phyloP scores from a whole-genome alignment of 2,329 filamentous ascomycete genomes.

The Arachnopeziza araneosa region DNA sequence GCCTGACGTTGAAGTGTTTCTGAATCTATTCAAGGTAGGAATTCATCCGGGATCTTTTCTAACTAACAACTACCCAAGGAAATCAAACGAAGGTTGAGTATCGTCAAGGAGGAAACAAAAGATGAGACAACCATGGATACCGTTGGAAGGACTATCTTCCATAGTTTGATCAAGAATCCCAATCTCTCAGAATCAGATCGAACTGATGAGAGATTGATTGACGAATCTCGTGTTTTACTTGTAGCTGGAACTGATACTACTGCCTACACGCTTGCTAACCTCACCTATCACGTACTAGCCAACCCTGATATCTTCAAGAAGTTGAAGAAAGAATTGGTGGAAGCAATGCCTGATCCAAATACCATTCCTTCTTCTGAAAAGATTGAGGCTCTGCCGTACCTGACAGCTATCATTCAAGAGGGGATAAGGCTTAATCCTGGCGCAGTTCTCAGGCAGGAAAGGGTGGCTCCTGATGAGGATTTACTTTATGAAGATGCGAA shows the following conservation, averaged over 20 bases:
- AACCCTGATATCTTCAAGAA: slow-evolving; percentile 5
- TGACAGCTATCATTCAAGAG: slow-evolving; percentile 35
- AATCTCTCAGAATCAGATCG: slow-evolving; percentile 2
- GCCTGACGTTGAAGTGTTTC: not conserved
- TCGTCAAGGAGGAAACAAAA: no score
- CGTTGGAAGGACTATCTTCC: not conserved
- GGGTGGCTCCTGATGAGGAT: slow-evolving; percentile 22
- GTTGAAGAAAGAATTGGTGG: slow-evolving; percentile 20
- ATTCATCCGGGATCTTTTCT: no score
- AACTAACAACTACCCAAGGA: no score
- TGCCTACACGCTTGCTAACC: slow-evolving; percentile 3
- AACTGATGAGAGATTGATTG: not conserved
- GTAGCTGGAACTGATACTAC: slow-evolving; percentile 10
- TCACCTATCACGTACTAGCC: slow-evolving; percentile 10
- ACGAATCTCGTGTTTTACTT: slow-evolving; percentile 7
- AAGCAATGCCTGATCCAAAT: slow-evolving; percentile 11
- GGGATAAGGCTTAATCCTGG: slow-evolving; percentile 33
- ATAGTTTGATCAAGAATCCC: not conserved
- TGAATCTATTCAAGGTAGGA: no score
- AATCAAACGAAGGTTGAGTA: no score
- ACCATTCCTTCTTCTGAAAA: slow-evolving; percentile 9
- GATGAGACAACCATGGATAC: not conserved
- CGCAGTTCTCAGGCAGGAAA: slow-evolving; percentile 9
- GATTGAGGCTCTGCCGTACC: slow-evolving; percentile 34
- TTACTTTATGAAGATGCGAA: slow-evolving; percentile 10